Percentiles rank a stretch among this genome's conserved stretches.
Evolutionary conservation across 495 filamentous ascomycete species (phyloP).

Genomic region (Daldinia caldariorum): DNA sequence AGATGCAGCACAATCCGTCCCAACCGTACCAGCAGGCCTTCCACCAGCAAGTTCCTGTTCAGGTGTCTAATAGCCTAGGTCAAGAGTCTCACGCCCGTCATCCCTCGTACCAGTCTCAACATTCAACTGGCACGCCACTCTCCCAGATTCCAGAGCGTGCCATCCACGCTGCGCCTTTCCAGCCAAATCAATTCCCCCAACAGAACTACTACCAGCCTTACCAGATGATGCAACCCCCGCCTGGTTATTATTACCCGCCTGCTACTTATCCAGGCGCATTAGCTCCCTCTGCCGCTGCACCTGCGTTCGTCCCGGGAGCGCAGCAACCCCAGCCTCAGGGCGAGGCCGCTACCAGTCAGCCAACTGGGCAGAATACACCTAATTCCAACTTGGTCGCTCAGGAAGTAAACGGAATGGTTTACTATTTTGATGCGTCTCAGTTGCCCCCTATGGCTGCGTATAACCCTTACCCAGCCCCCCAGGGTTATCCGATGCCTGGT

Average conservation of each 20-base stretch:
- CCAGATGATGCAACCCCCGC: constrained; percentile 62
- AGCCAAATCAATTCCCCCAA: constrained; percentile 74
- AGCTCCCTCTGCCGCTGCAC: constrained; percentile 62
- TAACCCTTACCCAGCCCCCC: constrained; percentile 60
- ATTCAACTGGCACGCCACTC: constrained; percentile 83
- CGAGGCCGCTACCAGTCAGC: constrained; percentile 56
- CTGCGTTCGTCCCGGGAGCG: constrained; percentile 66
- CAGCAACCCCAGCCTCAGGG: constrained; percentile 60
- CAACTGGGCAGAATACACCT: constrained; percentile 52
- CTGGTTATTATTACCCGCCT: constrained; percentile 65
- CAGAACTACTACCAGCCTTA: constrained; percentile 71
- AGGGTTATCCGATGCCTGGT: constrained; percentile 60
- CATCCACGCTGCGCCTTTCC: constrained; percentile 92
- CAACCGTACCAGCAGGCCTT: constrained; percentile 83
- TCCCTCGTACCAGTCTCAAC: constrained; percentile 78
- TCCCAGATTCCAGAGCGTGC: constrained; percentile 95
- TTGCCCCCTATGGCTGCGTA: constrained; percentile 65
- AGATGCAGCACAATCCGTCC: constrained; percentile 70
- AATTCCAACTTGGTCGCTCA: constrained; percentile 82
- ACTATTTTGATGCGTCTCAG: constrained; percentile 87
- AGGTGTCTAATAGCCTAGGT: constrained; percentile 66
- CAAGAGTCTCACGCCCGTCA: constrained; percentile 74
- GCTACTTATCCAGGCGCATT: constrained; percentile 65
- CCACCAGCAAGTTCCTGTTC: constrained; percentile 86
- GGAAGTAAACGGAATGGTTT: constrained; percentile 93